phyloP scores from a whole-genome alignment of 116 monocot species.

The Thalassia testudinum region DNA sequence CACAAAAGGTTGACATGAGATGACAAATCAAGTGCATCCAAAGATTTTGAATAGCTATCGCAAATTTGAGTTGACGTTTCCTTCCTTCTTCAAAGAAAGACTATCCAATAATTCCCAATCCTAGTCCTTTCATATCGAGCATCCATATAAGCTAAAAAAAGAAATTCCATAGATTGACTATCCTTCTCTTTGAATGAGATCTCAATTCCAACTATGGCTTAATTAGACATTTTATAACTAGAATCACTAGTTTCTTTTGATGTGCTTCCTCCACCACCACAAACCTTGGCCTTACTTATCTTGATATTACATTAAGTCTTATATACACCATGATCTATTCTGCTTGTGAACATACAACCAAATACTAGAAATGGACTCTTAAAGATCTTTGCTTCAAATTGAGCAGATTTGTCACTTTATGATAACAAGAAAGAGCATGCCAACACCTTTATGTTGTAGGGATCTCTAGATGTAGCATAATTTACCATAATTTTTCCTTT shows the following conservation, averaged over 20 bases:
- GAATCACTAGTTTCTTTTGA: slow-evolving; percentile 4
- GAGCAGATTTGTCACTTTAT: too few relatives aligned
- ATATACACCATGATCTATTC: too few relatives aligned
- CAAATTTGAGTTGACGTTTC: neutral
- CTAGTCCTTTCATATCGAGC: neutral
- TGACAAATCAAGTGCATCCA: neutral
- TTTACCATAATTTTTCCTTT: too few relatives aligned
- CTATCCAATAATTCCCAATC: slow-evolving; percentile 2
- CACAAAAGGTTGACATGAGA: neutral
- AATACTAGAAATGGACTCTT: too few relatives aligned
- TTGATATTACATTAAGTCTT: too few relatives aligned
- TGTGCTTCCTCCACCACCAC: neutral
- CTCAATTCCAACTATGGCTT: slow-evolving; percentile 4
- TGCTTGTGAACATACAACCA: too few relatives aligned
- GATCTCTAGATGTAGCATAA: too few relatives aligned
- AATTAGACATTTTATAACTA: slow-evolving; percentile 4
- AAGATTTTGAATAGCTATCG: neutral
- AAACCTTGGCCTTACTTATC: too few relatives aligned
- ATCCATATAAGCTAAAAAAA: neutral
- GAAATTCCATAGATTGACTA: neutral
- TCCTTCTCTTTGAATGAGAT: slow-evolving; percentile 7
- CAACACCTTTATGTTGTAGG: too few relatives aligned
- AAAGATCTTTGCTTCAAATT: too few relatives aligned
- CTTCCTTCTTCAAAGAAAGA: slow-evolving; percentile 1
- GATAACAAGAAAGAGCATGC: too few relatives aligned